phyloP scores from a whole-genome alignment of 257 asterid genomes.

The Ajuga chamaepitys region DNA sequence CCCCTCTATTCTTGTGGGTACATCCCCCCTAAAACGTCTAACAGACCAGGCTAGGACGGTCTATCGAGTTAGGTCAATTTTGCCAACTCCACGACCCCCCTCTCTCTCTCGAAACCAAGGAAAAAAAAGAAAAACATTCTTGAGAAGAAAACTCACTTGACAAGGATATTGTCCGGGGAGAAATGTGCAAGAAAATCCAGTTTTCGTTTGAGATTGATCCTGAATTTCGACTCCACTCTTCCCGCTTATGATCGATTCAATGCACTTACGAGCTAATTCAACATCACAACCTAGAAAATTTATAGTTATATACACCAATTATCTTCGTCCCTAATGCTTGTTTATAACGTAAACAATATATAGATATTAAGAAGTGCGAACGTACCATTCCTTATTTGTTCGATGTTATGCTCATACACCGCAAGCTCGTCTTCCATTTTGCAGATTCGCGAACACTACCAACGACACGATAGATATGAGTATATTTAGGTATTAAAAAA shows the following conservation, averaged over 20 bases:
- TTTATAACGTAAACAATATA: not conserved
- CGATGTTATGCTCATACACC: conserved; percentile 17
- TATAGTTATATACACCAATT: not conserved
- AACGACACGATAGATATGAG: not conserved
- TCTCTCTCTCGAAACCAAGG: not conserved
- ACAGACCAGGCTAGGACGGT: no score
- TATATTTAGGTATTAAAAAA: no score
- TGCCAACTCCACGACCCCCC: no score
- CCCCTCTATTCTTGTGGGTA: no score
- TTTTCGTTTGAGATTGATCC: not conserved
- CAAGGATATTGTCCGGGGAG: conserved; percentile 27
- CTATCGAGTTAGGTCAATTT: no score
- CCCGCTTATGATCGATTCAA: conserved; percentile 8
- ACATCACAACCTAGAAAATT: conserved; percentile 19
- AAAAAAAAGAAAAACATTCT: not conserved
- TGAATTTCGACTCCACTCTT: not conserved
- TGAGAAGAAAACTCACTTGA: conserved; percentile 21
- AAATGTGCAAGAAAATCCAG: not conserved
- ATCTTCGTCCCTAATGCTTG: not conserved
- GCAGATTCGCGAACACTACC: conserved; percentile 24
- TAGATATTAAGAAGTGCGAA: not conserved
- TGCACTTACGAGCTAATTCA: conserved; percentile 24
- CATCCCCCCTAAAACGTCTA: no score
- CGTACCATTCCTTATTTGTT: conserved; percentile 30
- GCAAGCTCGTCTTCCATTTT: conserved; percentile 21